phyloP scores from a whole-genome alignment of 352 stramenopile genomes.

The Pythium utonaiense region DNA sequence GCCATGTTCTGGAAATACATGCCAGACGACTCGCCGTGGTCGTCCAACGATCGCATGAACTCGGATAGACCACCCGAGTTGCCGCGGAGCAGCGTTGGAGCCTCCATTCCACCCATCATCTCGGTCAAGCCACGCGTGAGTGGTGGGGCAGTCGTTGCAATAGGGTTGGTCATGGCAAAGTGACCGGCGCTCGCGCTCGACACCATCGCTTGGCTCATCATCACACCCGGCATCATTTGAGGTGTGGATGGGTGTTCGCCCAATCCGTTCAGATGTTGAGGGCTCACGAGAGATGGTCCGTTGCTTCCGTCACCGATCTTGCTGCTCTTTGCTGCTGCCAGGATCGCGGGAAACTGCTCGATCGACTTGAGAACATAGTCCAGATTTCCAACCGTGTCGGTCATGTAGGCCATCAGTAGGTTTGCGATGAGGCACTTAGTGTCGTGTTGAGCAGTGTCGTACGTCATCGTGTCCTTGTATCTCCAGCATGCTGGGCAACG shows the following conservation, averaged over 20 bases:
- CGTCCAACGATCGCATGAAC: slow-evolving; percentile 75
- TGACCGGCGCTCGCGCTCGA: slow-evolving; percentile 35
- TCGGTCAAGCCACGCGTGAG: slow-evolving; percentile 42
- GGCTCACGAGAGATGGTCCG: slow-evolving; percentile 23
- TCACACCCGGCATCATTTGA: slow-evolving; percentile 57
- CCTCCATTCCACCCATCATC: slow-evolving; percentile 72
- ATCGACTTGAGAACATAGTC: slow-evolving; percentile 79
- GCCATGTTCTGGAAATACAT: slow-evolving; percentile 63
- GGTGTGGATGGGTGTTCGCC: slow-evolving; percentile 32
- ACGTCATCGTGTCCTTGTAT: slow-evolving; percentile 85
- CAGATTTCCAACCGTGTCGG: slow-evolving; percentile 70
- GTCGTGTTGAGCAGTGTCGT: slow-evolving; percentile 78
- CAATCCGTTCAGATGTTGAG: slow-evolving; percentile 30
- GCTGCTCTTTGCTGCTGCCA: slow-evolving; percentile 49
- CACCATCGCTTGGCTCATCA: slow-evolving; percentile 67
- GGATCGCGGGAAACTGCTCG: slow-evolving; percentile 62
- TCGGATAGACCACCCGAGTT: slow-evolving; percentile 74
- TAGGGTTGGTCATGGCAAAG: slow-evolving; percentile 48
- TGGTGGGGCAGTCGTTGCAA: slow-evolving; percentile 28
- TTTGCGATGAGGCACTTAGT: slow-evolving; percentile 84
- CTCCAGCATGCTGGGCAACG: slow-evolving; percentile 78
- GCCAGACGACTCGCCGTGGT: slow-evolving; percentile 48
- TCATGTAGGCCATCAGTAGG: slow-evolving; percentile 74
- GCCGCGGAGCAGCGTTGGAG: slow-evolving; percentile 67
- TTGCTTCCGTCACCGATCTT: slow-evolving; percentile 26